A percentile compares a stretch with the other conserved stretches of the same genome.
phyloP scores from a whole-genome alignment of 148 eudicot genomes.

The Pouteria glomerata region DNA sequence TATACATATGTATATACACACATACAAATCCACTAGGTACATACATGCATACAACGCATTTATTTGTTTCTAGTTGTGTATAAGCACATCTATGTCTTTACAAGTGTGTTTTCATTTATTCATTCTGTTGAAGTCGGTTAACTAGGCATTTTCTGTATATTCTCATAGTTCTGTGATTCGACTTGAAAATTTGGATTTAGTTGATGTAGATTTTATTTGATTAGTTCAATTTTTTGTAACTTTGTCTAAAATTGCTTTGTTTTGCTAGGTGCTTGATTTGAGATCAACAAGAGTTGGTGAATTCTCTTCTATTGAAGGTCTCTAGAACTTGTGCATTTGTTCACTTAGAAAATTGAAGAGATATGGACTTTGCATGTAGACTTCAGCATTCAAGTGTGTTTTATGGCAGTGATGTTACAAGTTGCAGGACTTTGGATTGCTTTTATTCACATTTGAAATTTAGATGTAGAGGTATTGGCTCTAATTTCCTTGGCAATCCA shows the following conservation, averaged over 20 bases:
- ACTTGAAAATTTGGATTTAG: not conserved
- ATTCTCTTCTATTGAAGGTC: not conserved
- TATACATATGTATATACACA: too few relatives aligned
- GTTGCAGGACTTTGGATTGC: conserved; percentile 28
- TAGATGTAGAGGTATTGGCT: conserved; percentile 24
- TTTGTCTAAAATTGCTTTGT: conserved; percentile 1
- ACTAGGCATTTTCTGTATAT: not conserved
- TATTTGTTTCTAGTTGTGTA: not conserved
- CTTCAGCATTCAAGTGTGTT: conserved; percentile 49
- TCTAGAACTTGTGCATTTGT: not conserved
- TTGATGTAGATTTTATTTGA: not conserved
- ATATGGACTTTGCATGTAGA: conserved; percentile 64
- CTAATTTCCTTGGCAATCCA: conserved; percentile 29
- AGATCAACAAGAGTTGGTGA: conserved; percentile 26
- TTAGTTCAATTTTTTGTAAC: not conserved
- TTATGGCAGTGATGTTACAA: conserved; percentile 32
- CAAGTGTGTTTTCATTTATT: not conserved
- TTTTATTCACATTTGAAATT: conserved; percentile 24
- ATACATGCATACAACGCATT: too few relatives aligned
- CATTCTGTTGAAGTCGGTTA: not conserved
- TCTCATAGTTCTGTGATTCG: not conserved
- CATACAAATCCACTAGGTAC: too few relatives aligned
- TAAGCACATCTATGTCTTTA: not conserved
- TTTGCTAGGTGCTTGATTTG: conserved; percentile 20
- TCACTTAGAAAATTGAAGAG: not conserved